Percentiles rank a stretch among this genome's conserved stretches.
These are phyloP conservation scores for Gardenia jasminoides DNA, from an alignment of 257 asterid species.

Conservation along the genomic window DNA sequence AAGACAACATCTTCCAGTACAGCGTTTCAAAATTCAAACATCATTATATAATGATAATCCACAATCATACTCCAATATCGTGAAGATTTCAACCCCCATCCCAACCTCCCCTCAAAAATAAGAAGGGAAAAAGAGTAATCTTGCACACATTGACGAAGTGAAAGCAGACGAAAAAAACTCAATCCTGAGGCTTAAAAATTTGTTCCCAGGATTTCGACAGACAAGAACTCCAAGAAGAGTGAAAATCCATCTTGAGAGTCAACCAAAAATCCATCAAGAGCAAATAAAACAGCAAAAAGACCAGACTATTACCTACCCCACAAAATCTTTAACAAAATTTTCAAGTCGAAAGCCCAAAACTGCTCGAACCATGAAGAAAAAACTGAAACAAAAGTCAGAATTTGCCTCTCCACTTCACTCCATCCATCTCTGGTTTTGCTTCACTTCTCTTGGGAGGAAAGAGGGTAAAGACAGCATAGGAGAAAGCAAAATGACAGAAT, in stretches of 20 bases:
- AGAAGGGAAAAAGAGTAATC: conserved; percentile 8
- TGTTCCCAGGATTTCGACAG: not conserved
- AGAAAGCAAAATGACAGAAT: conserved; percentile 15
- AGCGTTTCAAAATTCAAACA: conserved; percentile 24
- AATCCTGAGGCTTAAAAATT: not conserved
- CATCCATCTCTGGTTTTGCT: conserved; percentile 1
- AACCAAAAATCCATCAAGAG: conserved; percentile 4
- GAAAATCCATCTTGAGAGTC: not conserved
- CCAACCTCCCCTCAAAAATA: not conserved
- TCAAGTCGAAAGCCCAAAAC: not conserved
- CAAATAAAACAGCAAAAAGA: conserved; percentile 1
- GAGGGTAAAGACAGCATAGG: not conserved
- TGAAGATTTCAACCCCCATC: not conserved
- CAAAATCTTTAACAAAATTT: not conserved
- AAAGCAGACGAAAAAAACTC: not conserved
- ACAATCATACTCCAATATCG: not conserved
- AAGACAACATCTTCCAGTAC: conserved; percentile 11
- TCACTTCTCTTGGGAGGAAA: not conserved
- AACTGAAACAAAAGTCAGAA: conserved; percentile 6
- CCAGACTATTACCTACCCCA: conserved; percentile 11
- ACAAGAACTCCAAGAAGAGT: not conserved
- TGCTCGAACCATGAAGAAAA: conserved; percentile 6
- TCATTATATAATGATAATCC: not conserved
- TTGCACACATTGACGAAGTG: not conserved
- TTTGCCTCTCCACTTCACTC: conserved; percentile 17